Percentiles rank a stretch among this genome's conserved stretches.
Evolutionary conservation across 2,329 filamentous ascomycete species (phyloP).

Genomic region (Apiospora marii): DNA sequence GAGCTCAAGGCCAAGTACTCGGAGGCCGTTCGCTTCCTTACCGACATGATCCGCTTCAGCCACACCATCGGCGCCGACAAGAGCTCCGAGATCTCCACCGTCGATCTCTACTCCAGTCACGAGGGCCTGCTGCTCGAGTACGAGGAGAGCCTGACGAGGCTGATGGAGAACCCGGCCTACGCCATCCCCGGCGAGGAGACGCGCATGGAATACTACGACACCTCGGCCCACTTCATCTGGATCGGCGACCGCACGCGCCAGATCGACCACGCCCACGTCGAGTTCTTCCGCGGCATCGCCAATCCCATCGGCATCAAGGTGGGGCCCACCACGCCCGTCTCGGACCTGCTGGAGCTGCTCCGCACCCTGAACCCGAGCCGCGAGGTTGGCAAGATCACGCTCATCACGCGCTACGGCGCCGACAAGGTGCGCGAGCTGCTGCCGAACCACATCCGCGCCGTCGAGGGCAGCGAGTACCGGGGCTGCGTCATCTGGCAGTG

Average conservation of each 20-base stretch:
- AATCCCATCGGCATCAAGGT: constrained; percentile 98
- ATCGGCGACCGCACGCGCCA: constrained; percentile 96
- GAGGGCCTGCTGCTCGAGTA: constrained; percentile 95
- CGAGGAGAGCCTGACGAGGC: constrained; percentile 84
- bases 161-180: constrained; percentile 65
- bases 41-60: constrained; percentile 93
- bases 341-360: constrained; percentile 81
- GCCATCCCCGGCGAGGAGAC: constrained; percentile 39
- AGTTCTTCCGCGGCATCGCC: constrained; percentile 95
- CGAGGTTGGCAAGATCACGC: constrained; percentile 90
- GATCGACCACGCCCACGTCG: constrained; percentile 90
- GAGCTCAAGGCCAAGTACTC: constrained; percentile 87
- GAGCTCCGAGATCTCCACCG: constrained; percentile 83
- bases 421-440: constrained; percentile 77
- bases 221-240: constrained; percentile 97
- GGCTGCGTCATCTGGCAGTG: constrained; percentile 90
- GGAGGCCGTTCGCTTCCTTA: constrained; percentile 83
- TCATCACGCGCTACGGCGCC: constrained; percentile 95
- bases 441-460: constrained; percentile 85
- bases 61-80: constrained; percentile 90
- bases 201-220: constrained; percentile 83
- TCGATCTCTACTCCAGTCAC: constrained; percentile 95
- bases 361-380: constrained; percentile 83
- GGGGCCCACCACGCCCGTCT: constrained; percentile 80
- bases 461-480: constrained; percentile 77